Evolutionary conservation across 768 basidiomycete genomes (phyloP).

Genomic region (Trichaptum fuscoviolaceum): DNA sequence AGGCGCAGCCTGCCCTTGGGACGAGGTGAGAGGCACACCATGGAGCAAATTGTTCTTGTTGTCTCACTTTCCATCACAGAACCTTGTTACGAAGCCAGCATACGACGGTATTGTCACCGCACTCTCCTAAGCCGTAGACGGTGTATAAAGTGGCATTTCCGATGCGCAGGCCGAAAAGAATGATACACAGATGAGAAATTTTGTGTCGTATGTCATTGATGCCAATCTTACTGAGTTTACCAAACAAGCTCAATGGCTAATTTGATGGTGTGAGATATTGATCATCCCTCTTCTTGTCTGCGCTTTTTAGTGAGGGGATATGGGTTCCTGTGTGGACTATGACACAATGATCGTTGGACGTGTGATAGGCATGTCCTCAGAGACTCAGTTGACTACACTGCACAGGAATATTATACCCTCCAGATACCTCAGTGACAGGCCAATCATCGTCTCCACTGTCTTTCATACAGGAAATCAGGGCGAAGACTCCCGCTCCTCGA

Average conservation of each 20-base stretch:
- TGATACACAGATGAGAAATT: not conserved
- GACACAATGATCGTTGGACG: too few species aligned
- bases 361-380: too few species aligned
- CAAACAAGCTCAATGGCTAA: not conserved
- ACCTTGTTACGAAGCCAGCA: conserved; percentile 38
- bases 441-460: too few species aligned
- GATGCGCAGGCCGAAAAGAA: not conserved
- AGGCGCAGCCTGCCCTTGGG: conserved; percentile 27
- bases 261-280: too few species aligned
- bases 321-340: too few species aligned
- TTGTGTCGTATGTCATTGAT: not conserved
- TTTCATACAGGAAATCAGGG: too few species aligned
- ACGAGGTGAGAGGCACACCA: conserved; percentile 10
- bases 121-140: conserved; percentile 4
- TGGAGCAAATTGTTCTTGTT: not conserved
- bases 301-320: too few species aligned
- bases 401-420: too few species aligned
- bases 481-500: too few species aligned
- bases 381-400: too few species aligned
- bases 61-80: conserved; percentile 11
- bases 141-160: not conserved
- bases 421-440: too few species aligned
- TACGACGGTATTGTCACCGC: conserved; percentile 40
- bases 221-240: not conserved
- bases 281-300: too few species aligned